Percentiles rank a stretch among this genome's conserved stretches.
These are phyloP conservation scores for Sarcodon sp. DNA, from an alignment of 768 basidiomycete species.

Conservation along the genomic window DNA sequence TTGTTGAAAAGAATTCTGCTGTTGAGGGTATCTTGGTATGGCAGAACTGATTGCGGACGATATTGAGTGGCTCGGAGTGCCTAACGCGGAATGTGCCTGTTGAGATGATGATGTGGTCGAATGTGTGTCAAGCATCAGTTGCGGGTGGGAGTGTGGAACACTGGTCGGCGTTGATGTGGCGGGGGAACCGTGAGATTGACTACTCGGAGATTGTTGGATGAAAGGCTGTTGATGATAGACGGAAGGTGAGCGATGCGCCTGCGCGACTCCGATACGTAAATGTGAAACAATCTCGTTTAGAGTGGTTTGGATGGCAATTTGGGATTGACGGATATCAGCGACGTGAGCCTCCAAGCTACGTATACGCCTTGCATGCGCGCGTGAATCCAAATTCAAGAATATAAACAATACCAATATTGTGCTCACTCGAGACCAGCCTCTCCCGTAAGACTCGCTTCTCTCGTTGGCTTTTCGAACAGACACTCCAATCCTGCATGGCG, in stretches of 20 bases:
- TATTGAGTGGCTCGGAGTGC: slow-evolving; percentile 4
- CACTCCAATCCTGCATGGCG: slow-evolving; percentile 83
- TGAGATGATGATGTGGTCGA: slow-evolving; percentile 1
- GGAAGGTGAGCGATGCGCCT: slow-evolving; percentile 51
- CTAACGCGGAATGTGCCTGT: slow-evolving; percentile 2
- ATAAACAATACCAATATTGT: background rate
- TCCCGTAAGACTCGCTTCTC: slow-evolving; percentile 77
- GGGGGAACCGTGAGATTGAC: slow-evolving; percentile 46
- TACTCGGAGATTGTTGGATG: slow-evolving; percentile 51
- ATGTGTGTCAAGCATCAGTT: slow-evolving; percentile 13
- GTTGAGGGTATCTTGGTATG: slow-evolving; percentile 8
- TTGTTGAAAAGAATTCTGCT: slow-evolving; percentile 19
- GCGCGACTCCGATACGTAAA: slow-evolving; percentile 42
- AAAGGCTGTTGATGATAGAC: slow-evolving; percentile 35
- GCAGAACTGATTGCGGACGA: slow-evolving; percentile 8
- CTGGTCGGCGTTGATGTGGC: slow-evolving; percentile 27
- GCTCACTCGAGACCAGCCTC: slow-evolving; percentile 85
- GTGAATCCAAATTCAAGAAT: background rate
- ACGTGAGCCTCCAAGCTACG: slow-evolving; percentile 82
- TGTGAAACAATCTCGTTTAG: slow-evolving; percentile 72
- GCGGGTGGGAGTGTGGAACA: slow-evolving; percentile 11
- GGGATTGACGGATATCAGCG: slow-evolving; percentile 64
- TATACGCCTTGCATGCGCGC: slow-evolving; percentile 51
- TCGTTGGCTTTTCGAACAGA: slow-evolving; percentile 87
- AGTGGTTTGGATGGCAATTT: slow-evolving; percentile 64